These are phyloP conservation scores for Podospora pseudoanserina DNA, from an alignment of 495 filamentous ascomycete genomes.

Conservation along the genomic window DNA sequence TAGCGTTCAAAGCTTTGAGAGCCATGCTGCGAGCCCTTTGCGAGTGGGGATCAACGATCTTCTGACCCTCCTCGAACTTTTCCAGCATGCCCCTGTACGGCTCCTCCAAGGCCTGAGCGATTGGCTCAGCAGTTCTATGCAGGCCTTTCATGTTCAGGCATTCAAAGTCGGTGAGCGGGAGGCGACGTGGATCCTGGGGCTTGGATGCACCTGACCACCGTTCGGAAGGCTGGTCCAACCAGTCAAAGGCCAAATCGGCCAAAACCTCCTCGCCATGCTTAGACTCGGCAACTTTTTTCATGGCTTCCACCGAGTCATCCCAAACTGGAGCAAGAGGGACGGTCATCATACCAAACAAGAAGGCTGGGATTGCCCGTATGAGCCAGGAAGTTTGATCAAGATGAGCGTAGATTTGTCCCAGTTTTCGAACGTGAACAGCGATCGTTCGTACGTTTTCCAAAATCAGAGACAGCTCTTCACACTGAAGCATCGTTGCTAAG, in stretches of 20 bases:
- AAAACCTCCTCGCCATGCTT: conserved; percentile 69
- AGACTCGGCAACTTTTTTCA: conserved; percentile 70
- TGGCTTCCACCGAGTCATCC: conserved; percentile 72
- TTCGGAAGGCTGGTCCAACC: conserved; percentile 63
- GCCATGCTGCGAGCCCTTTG: conserved; percentile 65
- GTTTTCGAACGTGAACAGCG: conserved; percentile 79
- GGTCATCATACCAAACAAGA: conserved; percentile 85
- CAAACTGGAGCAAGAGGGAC: conserved; percentile 76
- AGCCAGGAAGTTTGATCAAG: conserved; percentile 59
- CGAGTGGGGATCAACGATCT: conserved; percentile 36
- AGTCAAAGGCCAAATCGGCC: conserved; percentile 69
- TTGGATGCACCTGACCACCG: conserved; percentile 39
- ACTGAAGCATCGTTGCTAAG: conserved; percentile 56
- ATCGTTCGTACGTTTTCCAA: conserved; percentile 70
- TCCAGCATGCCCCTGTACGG: conserved; percentile 47
- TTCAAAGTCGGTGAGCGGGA: conserved; percentile 63
- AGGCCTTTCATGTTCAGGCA: conserved; percentile 69
- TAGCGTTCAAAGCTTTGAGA: conserved; percentile 67
- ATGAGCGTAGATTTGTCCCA: conserved; percentile 59
- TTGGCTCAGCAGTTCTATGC: conserved; percentile 42
- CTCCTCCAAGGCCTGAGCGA: conserved; percentile 38
- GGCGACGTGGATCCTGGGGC: conserved; percentile 24
- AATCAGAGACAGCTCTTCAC: conserved; percentile 73
- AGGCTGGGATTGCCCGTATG: conserved; percentile 67
- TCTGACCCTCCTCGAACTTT: conserved; percentile 49